Conservation (phyloP, 176 grass and related monocot species). For the Carex littledalei region DNA sequence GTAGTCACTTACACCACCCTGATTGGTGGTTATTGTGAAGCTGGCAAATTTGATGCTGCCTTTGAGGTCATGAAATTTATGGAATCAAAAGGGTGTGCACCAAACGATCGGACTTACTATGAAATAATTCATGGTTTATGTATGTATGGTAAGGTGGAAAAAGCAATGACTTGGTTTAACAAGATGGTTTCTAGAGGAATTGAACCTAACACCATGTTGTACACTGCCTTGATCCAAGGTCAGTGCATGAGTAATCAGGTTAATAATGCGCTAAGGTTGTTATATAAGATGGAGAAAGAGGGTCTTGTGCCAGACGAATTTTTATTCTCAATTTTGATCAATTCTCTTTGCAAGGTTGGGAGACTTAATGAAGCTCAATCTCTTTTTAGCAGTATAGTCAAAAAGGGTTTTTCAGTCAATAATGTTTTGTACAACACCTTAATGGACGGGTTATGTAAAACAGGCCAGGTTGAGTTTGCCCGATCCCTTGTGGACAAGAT, state of each 20-base stretch:
- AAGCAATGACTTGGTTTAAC: conserved; percentile 62
- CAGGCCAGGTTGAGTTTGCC: conserved; percentile 42
- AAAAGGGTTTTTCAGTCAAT: conserved; percentile 45
- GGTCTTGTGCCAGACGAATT: conserved; percentile 51
- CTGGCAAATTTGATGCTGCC: conserved; percentile 38
- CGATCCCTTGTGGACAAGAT: conserved; percentile 51
- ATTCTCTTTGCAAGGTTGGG: conserved; percentile 63
- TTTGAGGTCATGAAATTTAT: conserved; percentile 54
- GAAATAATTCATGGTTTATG: conserved; percentile 67
- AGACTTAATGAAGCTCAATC: conserved; percentile 62
- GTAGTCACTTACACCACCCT: conserved; percentile 70
- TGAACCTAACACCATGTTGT: conserved; percentile 42
- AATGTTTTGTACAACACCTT: conserved; percentile 53
- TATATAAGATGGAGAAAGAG: conserved; percentile 70
- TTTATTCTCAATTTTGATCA: conserved; percentile 46
- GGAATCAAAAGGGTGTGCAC: conserved; percentile 49
- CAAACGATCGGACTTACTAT: conserved; percentile 67
- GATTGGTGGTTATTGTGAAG: conserved; percentile 76
- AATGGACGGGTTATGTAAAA: conserved; percentile 75
- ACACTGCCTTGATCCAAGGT: conserved; percentile 66
- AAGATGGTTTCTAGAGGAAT: conserved; percentile 60
- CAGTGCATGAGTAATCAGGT: conserved; percentile 53
- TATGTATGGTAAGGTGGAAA: conserved; percentile 49
- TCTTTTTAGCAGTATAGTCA: conserved; percentile 37
- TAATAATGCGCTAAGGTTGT: conserved; percentile 61